These are phyloP conservation scores for Phytopythium vexans DNA, from an alignment of 352 stramenopile species.

Conservation along the genomic window DNA sequence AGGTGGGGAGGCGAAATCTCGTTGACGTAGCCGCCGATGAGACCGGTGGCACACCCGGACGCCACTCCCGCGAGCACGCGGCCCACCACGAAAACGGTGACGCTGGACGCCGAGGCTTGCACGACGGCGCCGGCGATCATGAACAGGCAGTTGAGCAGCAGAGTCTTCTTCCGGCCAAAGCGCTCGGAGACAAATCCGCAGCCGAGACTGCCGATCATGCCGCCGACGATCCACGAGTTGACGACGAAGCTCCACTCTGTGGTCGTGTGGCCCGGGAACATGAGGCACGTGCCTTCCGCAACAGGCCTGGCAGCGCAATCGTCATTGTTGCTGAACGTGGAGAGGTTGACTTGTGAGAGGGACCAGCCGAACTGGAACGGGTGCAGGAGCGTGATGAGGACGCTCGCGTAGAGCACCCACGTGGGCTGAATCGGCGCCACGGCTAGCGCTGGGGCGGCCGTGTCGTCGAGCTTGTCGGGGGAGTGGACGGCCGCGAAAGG, in stretches of 20 bases:
- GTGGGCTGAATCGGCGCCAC: conserved; percentile 8
- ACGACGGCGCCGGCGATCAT: conserved; percentile 25
- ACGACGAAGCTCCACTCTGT: conserved; percentile 41
- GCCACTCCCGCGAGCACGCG: conserved; percentile 28
- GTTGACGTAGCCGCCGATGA: conserved; percentile 21
- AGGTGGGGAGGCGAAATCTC: conserved; percentile 30
- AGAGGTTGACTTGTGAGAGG: conserved; percentile 47
- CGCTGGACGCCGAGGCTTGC: conserved; percentile 7
- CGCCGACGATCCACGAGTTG: conserved; percentile 44
- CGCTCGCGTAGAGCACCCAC: conserved; percentile 38
- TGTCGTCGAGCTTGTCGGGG: conserved; percentile 5
- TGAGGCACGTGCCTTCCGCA: conserved; percentile 33
- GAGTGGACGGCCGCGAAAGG: conserved; percentile 1
- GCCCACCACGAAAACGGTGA: conserved; percentile 16
- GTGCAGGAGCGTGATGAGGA: conserved; percentile 30
- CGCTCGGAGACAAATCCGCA: conserved; percentile 20
- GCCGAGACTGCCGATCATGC: conserved; percentile 33
- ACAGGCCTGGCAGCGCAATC: conserved; percentile 34
- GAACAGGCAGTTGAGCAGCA: conserved; percentile 15
- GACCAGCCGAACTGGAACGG: conserved; percentile 52
- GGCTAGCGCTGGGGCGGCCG: not conserved
- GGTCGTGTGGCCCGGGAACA: conserved; percentile 50
- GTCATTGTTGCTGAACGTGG: conserved; percentile 35
- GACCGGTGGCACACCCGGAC: conserved; percentile 19
- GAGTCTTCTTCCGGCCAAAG: conserved; percentile 28